Conservation (phyloP, 2,329 filamentous ascomycete species). For the Emergomyces pasteurianus region DNA sequence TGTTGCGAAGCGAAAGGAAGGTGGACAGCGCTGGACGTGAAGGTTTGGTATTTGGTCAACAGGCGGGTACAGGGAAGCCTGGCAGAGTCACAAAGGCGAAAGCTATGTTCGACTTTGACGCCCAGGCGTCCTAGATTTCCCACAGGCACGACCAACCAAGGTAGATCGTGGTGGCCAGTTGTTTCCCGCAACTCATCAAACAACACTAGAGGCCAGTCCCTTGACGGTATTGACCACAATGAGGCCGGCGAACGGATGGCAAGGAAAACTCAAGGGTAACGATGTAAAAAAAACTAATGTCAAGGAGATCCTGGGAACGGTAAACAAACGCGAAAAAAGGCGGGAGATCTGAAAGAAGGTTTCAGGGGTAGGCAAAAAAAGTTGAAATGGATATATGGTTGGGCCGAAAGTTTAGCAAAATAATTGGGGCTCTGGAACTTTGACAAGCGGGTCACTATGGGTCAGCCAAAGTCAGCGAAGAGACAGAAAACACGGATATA, state of each 20-base stretch:
- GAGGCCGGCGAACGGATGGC: background rate
- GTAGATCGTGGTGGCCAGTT: background rate
- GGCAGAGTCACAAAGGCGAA: background rate
- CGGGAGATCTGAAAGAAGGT: background rate
- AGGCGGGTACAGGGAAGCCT: background rate
- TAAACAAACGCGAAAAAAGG: background rate
- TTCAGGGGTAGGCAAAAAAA: background rate
- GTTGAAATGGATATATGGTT: background rate
- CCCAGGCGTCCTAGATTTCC: background rate
- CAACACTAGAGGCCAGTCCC: background rate
- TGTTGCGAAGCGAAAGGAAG: constrained; percentile 16
- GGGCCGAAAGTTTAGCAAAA: background rate
- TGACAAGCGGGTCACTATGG: background rate
- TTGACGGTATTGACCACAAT: background rate
- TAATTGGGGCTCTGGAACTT: background rate
- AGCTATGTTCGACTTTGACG: background rate
- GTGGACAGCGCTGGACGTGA: background rate
- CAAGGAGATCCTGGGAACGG: background rate
- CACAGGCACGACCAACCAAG: background rate
- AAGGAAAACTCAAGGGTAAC: background rate
- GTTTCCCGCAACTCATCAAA: background rate
- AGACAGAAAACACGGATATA: background rate
- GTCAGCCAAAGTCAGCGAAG: background rate
- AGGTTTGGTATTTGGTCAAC: background rate
- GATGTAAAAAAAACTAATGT: background rate